Evolutionary conservation across 2,329 filamentous ascomycete species (phyloP), one percentile per base, ranked within the genome.

Genomic region (Ascochyta rabiei): DNA sequence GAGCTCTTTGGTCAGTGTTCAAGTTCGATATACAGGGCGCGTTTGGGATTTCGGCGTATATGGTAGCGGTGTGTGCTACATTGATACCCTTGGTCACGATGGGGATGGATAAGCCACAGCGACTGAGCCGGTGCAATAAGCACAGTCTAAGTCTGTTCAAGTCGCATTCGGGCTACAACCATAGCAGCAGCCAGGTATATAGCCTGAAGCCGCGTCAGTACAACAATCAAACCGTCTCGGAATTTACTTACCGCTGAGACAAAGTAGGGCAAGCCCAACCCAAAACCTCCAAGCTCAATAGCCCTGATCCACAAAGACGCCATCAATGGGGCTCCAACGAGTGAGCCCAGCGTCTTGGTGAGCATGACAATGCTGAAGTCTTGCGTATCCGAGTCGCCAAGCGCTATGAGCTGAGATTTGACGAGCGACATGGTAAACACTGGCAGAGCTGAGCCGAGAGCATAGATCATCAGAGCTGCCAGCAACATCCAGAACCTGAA

Each of bases 351-450:
- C 4, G 72, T 75, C 53, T 74, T 74, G 1, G 67, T 69, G 21
- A 76, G 45, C 69, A 75, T 75, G 15, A 74, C 69, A 19, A 76
- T 72, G 39, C 69, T 73, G 42, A 75, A 75, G 46, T 74, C 72
- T 47, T 74, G 69, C 8, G 66, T 64, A 19, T 70, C 62, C 2
- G 62, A 66, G 19, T 67, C 57, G 13, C 56, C 49, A 0, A 70
- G 40, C 3, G 72, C 67, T 19, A 75, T 68, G 6, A 72, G 59
- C 2, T 66, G 63, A 6, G 69, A 70, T 47, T 74, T 74, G 24
- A 75, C 70, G 6, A 75, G 60, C 6, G 72, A 73, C 66, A 74
- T 73, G 0, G 71, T 74, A 51, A 76, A 76, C 5, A 75, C 72
- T 0, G 74, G 73, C 13, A 75, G 60, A 8, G 74, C 73, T 9